These are phyloP conservation scores for Sphaerulina musiva DNA, from an alignment of 2,329 filamentous ascomycete genomes.

Conservation along the genomic window DNA sequence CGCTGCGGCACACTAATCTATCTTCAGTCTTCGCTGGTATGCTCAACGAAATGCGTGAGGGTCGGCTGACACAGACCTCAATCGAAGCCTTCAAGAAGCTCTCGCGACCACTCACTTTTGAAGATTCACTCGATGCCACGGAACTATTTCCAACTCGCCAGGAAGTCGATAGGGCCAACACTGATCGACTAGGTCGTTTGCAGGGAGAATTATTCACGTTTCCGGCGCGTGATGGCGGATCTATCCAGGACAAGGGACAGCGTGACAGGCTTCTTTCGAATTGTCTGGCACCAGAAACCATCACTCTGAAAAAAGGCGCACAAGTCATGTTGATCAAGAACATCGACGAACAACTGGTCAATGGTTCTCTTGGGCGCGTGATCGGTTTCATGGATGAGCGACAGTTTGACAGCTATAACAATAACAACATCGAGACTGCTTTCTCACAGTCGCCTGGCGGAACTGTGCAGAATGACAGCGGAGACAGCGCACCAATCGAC, in stretches of 20 bases:
- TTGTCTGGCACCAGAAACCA: constrained; percentile 81
- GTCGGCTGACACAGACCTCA: constrained; percentile 68
- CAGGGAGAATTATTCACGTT: constrained; percentile 63
- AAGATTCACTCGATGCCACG: constrained; percentile 73
- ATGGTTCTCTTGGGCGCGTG: constrained; percentile 86
- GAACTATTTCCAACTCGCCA: constrained; percentile 87
- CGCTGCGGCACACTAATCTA: constrained; percentile 26
- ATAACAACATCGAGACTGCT: constrained; percentile 27
- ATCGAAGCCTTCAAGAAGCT: constrained; percentile 69
- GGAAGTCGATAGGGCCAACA: constrained; percentile 86
- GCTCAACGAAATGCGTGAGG: constrained; percentile 96
- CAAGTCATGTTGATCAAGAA: constrained; percentile 99
- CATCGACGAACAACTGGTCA: constrained; percentile 86
- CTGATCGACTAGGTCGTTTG: constrained; percentile 63
- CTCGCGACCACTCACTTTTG: constrained; percentile 61
- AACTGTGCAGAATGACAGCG: constrained; percentile 29
- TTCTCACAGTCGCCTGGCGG: constrained; percentile 23
- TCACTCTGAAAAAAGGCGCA: constrained; percentile 81
- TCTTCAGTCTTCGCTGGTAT: constrained; percentile 72
- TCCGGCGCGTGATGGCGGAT: constrained; percentile 67
- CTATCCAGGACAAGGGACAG: constrained; percentile 56
- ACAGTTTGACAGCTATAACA: constrained; percentile 32
- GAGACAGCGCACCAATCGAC: constrained; percentile 21
- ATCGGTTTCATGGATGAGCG: constrained; percentile 69
- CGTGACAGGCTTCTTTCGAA: constrained; percentile 75